Evolutionary conservation across 768 basidiomycete species (phyloP).

Genomic region (Cystoderma amianthinum): DNA sequence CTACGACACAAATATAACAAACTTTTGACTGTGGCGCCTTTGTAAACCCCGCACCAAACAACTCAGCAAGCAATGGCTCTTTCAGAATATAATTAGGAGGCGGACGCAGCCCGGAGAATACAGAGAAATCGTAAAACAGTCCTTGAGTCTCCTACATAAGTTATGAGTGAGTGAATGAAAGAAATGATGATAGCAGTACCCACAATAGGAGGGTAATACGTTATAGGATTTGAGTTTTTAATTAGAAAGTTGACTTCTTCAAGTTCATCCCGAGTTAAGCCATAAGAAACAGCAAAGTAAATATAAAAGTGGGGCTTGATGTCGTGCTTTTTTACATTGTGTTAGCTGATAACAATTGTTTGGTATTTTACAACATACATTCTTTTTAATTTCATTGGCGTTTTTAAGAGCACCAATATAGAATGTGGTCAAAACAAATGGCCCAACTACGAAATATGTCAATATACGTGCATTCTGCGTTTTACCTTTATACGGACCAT

Average conservation of each 20-base stretch:
- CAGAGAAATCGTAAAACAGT: conserved; percentile 49
- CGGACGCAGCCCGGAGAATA: conserved; percentile 37
- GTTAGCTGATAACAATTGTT: neutral
- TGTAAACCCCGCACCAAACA: conserved; percentile 81
- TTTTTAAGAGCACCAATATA: conserved; percentile 68
- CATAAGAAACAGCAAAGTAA: conserved; percentile 76
- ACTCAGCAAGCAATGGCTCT: conserved; percentile 60
- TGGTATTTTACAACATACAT: conserved; percentile 18
- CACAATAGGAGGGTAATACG: conserved; percentile 16
- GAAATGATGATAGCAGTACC: neutral
- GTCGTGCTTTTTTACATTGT: conserved; percentile 16
- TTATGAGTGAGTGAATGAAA: too few species aligned
- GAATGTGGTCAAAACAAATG: conserved; percentile 71
- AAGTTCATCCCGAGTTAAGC: conserved; percentile 55
- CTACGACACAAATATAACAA: neutral
- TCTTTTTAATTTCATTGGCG: conserved; percentile 23
- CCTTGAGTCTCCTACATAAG: conserved; percentile 10
- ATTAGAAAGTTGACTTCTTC: conserved; percentile 70
- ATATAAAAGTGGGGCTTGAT: conserved; percentile 58
- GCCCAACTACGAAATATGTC: conserved; percentile 43
- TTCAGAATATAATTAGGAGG: conserved; percentile 52
- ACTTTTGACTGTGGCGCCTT: conserved; percentile 57
- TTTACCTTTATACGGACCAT: conserved; percentile 38
- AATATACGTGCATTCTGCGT: conserved; percentile 1
- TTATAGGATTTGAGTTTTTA: conserved; percentile 32